phyloP scores from a whole-genome alignment of 257 asterid genomes.

The Petunia secreta region DNA sequence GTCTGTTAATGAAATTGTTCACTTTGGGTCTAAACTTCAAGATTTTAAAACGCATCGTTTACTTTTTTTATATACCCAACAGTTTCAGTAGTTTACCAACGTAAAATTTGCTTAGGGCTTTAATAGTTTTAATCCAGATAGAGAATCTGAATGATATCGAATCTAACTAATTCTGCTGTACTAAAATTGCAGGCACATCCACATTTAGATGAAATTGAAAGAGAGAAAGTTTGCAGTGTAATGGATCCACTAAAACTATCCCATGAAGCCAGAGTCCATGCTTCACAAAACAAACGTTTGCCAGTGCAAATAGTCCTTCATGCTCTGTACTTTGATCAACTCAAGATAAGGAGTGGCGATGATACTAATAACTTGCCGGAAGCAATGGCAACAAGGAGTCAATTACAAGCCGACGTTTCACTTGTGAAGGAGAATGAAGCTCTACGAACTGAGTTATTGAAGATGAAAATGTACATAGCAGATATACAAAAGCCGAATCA shows the following conservation, averaged over 20 bases:
- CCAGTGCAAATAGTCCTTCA: conserved; percentile 96
- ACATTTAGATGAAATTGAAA: conserved; percentile 83
- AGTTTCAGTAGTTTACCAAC: too few species aligned
- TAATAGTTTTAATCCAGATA: too few species aligned
- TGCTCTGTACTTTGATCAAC: conserved; percentile 85
- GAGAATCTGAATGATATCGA: too few species aligned
- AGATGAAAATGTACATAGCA: conserved; percentile 82
- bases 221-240: conserved; percentile 88
- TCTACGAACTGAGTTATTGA: conserved; percentile 69
- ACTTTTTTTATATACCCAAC: too few species aligned
- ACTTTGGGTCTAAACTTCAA: too few species aligned
- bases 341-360: conserved; percentile 72
- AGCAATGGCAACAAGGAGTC: conserved; percentile 64
- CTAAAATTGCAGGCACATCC: conserved; percentile 70
- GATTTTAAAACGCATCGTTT: too few species aligned
- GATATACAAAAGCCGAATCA: conserved; percentile 59
- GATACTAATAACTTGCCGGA: conserved; percentile 39
- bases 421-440: conserved; percentile 85
- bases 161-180: background rate
- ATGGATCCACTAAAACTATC: conserved; percentile 92
- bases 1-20: too few species aligned
- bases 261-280: conserved; percentile 88
- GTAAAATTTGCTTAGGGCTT: too few species aligned
- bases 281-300: conserved; percentile 90
- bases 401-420: conserved; percentile 64